Conservation (phyloP, 257 asterid species). For the Scutellaria barbata region DNA sequence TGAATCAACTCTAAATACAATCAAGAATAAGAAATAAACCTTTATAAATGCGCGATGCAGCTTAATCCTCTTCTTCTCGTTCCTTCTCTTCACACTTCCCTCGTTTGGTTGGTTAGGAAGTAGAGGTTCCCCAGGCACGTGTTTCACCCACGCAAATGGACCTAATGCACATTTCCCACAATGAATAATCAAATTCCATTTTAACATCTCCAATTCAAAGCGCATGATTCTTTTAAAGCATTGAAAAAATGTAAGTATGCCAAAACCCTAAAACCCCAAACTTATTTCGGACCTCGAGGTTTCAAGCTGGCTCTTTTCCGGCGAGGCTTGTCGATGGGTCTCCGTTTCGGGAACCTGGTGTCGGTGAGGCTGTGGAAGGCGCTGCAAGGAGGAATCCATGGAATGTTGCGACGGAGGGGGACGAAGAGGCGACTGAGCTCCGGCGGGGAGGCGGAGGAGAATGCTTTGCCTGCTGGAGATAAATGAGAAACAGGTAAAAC, state of each 20-base stretch:
- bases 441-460: conserved; percentile 43
- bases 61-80: conserved; percentile 78
- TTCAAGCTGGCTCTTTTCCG: conserved; percentile 67
- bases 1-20: not conserved
- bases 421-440: conserved; percentile 48
- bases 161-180: conserved; percentile 50
- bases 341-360: conserved; percentile 67
- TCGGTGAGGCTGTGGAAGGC: conserved; percentile 78
- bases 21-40: conserved; percentile 43
- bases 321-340: conserved; percentile 65
- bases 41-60: conserved; percentile 63
- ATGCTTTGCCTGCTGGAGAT: conserved; percentile 35
- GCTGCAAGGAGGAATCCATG: conserved; percentile 54
- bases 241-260: not conserved
- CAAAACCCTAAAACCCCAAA: conserved; percentile 35
- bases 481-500: conserved; percentile 40
- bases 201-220: not conserved
- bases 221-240: not conserved
- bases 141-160: conserved; percentile 74
- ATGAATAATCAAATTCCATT: conserved; percentile 22
- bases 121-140: conserved; percentile 70
- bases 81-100: conserved; percentile 84
- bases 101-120: conserved; percentile 74
- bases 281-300: conserved; percentile 60
- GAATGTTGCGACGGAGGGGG: conserved; percentile 45